Conservation (phyloP, 768 basidiomycete genomes). For the Boletus rubropictus region DNA sequence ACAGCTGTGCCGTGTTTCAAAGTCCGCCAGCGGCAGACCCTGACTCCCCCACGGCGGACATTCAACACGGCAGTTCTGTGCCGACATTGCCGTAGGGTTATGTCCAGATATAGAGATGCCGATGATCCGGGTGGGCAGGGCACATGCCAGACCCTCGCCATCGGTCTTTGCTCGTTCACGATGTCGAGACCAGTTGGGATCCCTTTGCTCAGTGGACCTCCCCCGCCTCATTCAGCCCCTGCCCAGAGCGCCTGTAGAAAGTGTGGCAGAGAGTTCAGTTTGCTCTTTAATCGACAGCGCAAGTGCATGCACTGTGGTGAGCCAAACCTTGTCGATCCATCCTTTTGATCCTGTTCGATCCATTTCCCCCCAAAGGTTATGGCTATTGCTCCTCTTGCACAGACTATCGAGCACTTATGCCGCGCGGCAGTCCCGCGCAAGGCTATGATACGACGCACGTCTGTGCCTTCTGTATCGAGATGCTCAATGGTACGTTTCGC, state of each 20-base stretch:
- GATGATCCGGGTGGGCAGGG: slow-evolving; percentile 5
- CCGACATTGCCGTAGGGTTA: not conserved
- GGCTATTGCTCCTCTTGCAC: slow-evolving; percentile 67
- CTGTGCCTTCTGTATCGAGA: slow-evolving; percentile 71
- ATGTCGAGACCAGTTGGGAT: slow-evolving; percentile 41
- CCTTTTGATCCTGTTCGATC: not conserved
- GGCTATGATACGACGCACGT: slow-evolving; percentile 66
- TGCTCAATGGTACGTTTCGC: slow-evolving; percentile 49
- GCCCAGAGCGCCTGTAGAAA: slow-evolving; percentile 49
- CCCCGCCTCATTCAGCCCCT: slow-evolving; percentile 34
- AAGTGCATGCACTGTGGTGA: slow-evolving; percentile 74
- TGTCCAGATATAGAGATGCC: slow-evolving; percentile 8
- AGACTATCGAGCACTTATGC: slow-evolving; percentile 75
- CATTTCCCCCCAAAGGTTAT: slow-evolving; percentile 43
- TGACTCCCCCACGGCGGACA: not conserved
- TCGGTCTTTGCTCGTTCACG: not conserved
- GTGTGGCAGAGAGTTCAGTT: slow-evolving; percentile 68
- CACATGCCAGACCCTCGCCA: slow-evolving; percentile 10
- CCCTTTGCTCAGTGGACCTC: slow-evolving; percentile 67
- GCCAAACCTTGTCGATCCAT: slow-evolving; percentile 16
- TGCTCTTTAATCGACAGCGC: slow-evolving; percentile 57
- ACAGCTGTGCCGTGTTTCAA: no score
- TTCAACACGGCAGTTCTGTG: not conserved
- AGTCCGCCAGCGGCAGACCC: not conserved
- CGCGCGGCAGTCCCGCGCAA: slow-evolving; percentile 42